Evolutionary conservation across 192 early-diverging fungal species (phyloP).

Genomic region (Dissophora globulifera): DNA sequence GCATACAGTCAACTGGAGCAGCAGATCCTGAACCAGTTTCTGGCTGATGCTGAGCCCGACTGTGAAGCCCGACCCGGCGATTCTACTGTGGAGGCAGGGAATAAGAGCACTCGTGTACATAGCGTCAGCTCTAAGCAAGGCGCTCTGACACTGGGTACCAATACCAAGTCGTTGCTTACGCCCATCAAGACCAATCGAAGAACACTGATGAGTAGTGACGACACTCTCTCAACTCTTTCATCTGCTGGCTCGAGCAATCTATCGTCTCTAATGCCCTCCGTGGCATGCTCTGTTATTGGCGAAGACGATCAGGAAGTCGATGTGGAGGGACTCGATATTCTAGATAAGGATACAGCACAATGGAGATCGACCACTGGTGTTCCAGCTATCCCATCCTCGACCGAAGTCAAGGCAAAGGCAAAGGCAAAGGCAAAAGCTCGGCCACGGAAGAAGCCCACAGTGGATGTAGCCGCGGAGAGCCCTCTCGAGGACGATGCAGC

Average conservation of each 20-base stretch:
- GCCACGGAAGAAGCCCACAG: too few relatives aligned
- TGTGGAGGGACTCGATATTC: too few relatives aligned
- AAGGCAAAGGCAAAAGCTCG: too few relatives aligned
- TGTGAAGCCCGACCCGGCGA: too few relatives aligned
- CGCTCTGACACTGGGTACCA: background rate
- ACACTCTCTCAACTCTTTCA: background rate
- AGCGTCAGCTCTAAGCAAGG: background rate
- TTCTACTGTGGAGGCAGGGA: background rate
- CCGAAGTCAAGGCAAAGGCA: background rate
- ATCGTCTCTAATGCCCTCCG: constrained; percentile 1
- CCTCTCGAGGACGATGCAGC: too few relatives aligned
- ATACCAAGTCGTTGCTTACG: background rate
- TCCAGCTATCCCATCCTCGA: background rate
- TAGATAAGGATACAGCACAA: too few relatives aligned
- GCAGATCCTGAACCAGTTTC: too few relatives aligned
- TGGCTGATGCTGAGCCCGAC: too few relatives aligned
- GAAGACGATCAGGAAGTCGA: background rate
- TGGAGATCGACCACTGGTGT: background rate
- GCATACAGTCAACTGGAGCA: background rate
- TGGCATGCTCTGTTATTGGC: background rate
- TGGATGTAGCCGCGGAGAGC: too few relatives aligned
- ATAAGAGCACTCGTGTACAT: background rate
- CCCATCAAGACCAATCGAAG: background rate
- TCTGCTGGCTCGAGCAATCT: too few relatives aligned
- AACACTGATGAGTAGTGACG: background rate